Percentiles rank a stretch among this genome's conserved stretches.
phyloP scores from a whole-genome alignment of 2,329 filamentous ascomycete genomes.

The Paracoccidioides lutzii region DNA sequence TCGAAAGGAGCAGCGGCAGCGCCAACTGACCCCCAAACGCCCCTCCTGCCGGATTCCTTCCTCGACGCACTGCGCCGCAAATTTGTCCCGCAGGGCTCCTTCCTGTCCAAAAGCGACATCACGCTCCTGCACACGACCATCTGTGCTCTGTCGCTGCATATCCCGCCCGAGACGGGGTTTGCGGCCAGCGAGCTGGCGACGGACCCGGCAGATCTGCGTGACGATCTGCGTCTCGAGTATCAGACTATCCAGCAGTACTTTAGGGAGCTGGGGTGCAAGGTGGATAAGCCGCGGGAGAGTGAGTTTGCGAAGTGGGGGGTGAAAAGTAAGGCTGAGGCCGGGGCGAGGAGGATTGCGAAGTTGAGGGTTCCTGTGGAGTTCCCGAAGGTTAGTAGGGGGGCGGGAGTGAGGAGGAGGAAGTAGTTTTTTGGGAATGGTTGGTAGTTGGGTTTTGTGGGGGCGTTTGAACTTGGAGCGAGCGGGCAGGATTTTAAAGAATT shows the following conservation, averaged over 20 bases:
- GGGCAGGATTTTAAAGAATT: neutral
- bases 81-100: conserved; percentile 27
- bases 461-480: neutral
- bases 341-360: conserved; percentile 46
- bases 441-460: neutral
- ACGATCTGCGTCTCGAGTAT: conserved; percentile 31
- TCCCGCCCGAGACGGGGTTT: conserved; percentile 28
- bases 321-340: conserved; percentile 47
- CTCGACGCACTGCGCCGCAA: conserved; percentile 30
- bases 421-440: neutral
- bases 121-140: conserved; percentile 35
- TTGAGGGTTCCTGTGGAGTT: conserved; percentile 70
- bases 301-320: conserved; percentile 32
- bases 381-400: conserved; percentile 47
- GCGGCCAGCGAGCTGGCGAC: conserved; percentile 30
- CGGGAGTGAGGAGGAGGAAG: conserved; percentile 15
- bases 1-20: conserved; percentile 6
- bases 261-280: conserved; percentile 34
- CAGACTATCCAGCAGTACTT: conserved; percentile 28
- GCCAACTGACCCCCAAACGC: conserved; percentile 1
- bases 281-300: conserved; percentile 29
- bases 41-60: conserved; percentile 25
- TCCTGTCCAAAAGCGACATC: conserved; percentile 27
- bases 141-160: conserved; percentile 34
- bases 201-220: conserved; percentile 33